Conservation (phyloP, 2,329 filamentous ascomycete species). For the Lasiodiplodia sp. region DNA sequence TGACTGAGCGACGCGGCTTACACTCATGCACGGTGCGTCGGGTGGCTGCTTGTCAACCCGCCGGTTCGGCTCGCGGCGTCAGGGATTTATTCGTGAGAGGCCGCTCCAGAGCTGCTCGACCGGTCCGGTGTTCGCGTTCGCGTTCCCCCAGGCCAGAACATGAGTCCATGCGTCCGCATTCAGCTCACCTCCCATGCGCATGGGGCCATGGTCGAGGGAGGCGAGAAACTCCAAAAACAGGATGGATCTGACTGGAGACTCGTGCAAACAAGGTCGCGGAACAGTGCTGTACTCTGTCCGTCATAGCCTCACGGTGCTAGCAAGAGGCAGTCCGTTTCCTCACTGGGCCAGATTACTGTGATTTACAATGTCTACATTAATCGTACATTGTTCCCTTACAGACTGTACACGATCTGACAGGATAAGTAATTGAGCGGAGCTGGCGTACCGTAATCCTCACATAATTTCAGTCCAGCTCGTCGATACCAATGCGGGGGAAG, state of each 20-base stretch:
- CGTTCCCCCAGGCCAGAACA: background rate
- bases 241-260: background rate
- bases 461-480: conserved; percentile 9
- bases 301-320: background rate
- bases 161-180: background rate
- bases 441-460: background rate
- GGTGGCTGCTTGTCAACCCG: conserved; percentile 21
- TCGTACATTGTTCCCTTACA: background rate
- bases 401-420: background rate
- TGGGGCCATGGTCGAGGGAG: background rate
- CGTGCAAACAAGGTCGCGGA: background rate
- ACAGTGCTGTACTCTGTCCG: background rate
- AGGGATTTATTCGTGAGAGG: background rate
- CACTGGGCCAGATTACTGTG: background rate
- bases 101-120: background rate
- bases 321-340: background rate
- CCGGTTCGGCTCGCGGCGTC: conserved; percentile 18
- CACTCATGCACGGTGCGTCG: conserved; percentile 3
- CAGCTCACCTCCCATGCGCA: background rate
- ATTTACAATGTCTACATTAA: background rate
- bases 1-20: background rate
- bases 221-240: background rate
- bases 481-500: conserved; percentile 52
- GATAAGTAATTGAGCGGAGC: background rate
- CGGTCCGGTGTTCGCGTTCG: background rate